Evolutionary conservation across 179 eudicot species (phyloP).

Genomic region (Actinidia polygama): DNA sequence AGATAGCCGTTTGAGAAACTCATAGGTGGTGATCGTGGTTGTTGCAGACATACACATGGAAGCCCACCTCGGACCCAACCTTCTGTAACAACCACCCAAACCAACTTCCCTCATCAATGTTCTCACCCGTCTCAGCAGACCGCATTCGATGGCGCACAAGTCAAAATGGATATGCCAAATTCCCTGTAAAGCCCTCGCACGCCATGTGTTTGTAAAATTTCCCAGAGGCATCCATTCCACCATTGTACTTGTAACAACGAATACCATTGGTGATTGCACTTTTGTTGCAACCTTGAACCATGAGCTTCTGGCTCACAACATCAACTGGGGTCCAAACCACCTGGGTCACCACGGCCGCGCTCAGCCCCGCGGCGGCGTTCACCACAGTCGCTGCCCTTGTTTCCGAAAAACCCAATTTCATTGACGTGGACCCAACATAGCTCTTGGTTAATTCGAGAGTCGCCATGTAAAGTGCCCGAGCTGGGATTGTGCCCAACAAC

Average conservation of each 20-base stretch:
- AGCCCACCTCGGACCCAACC: constrained; percentile 77
- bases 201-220: constrained; percentile 56
- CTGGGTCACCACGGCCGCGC: constrained; percentile 78
- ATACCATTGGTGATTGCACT: background rate
- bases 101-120: constrained; percentile 75
- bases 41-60: constrained; percentile 83
- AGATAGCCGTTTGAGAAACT: constrained; percentile 72
- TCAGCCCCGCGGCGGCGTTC: constrained; percentile 68
- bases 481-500: constrained; percentile 71
- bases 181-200: constrained; percentile 74
- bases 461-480: constrained; percentile 77
- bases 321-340: constrained; percentile 87
- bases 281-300: constrained; percentile 65
- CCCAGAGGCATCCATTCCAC: constrained; percentile 69
- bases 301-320: constrained; percentile 72
- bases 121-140: no score
- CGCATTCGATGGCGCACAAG: constrained; percentile 86
- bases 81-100: constrained; percentile 73
- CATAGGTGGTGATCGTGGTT: constrained; percentile 85
- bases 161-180: constrained; percentile 75
- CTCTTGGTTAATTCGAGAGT: constrained; percentile 80
- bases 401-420: constrained; percentile 50
- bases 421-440: constrained; percentile 48
- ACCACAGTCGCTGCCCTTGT: constrained; percentile 56
- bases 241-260: constrained; percentile 32